Evolutionary conservation across 1,284 basidiomycete genomes (phyloP), one percentile per base, ranked within the genome.

Genomic region (Boletellus deceptivus): DNA sequence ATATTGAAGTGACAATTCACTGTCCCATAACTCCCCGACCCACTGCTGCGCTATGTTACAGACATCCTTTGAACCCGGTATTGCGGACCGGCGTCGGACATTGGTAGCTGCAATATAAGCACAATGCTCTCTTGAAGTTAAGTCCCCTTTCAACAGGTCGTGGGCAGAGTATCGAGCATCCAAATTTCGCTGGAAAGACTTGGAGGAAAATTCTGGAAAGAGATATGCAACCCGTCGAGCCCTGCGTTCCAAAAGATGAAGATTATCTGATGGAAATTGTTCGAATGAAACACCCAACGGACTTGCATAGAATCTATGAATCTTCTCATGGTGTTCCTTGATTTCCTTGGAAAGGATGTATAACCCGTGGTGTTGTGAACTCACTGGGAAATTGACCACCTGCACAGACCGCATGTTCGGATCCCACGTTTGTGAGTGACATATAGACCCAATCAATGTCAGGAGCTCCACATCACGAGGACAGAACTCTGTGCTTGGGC

Each of bases 401-500:
- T 77, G n/a, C n/a, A n/a, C n/a, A 3, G 1, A 10, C 25, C 9
- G 9, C 8, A 3, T 53, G 56, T 31, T 48, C n/a, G 20, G 20
- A 64, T 6, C 17, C 56, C 65, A 78, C 2, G 38, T 46, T 13
- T 73, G 62, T 3, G 35, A 10, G 1, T 77, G 73, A 6, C 65
- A 68, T 1, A 80, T 55, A 0, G 58, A 42, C 4, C 54, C 50
- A 22, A 80, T 76, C 22, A 61, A 40, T 5, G 44, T 16, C 6
- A 80, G 53, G 14, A 77, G 55, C 2, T 60, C 41, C 2, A 49
- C 55, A n/a, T 75, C 71, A 0, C 59, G 54, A 4, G 29, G 11
- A 4, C 49, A 50, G 4, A 79, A 62, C 10, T 52, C 56, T 54
- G 70, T 64, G 50, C 75, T 75, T 0, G 78, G 75, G 16, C 57